Evolutionary conservation across 805 yeast species (phyloP).

Genomic region (Zygosaccharomyces gambellarensis): DNA sequence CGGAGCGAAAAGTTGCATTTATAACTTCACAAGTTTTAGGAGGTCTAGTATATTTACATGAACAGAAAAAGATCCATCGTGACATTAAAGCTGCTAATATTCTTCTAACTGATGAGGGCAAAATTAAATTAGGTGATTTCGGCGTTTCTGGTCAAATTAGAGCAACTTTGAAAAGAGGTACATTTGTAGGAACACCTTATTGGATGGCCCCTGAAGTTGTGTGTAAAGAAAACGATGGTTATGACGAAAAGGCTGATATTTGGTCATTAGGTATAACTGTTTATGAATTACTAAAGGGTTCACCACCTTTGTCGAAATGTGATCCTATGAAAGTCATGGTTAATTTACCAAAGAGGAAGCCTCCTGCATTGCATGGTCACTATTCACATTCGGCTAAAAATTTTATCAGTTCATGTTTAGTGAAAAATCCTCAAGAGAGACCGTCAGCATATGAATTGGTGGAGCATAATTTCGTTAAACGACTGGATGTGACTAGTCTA

Average conservation of each 20-base stretch:
- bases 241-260: conserved; percentile 83
- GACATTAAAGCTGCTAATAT: conserved; percentile 91
- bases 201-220: conserved; percentile 99
- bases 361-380: conserved; percentile 31
- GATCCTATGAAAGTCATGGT: conserved; percentile 73
- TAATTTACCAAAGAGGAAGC: conserved; percentile 37
- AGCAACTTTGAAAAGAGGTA: conserved; percentile 57
- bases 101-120: conserved; percentile 61
- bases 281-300: conserved; percentile 76
- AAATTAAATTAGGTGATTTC: conserved; percentile 82
- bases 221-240: conserved; percentile 46
- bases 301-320: conserved; percentile 69
- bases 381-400: conserved; percentile 37
- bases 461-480: conserved; percentile 47
- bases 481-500: conserved; percentile 36
- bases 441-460: conserved; percentile 58
- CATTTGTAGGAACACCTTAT: conserved; percentile 92
- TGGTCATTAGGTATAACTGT: conserved; percentile 96
- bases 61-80: conserved; percentile 73
- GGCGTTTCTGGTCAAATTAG: conserved; percentile 87
- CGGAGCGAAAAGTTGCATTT: conserved; percentile 50
- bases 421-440: conserved; percentile 60
- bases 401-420: conserved; percentile 62
- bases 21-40: conserved; percentile 58
- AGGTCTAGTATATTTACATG: conserved; percentile 76